Evolutionary conservation across 2,329 filamentous ascomycete species (phyloP), one percentile per base, ranked within the genome.

Genomic region (Phoma sp.): DNA sequence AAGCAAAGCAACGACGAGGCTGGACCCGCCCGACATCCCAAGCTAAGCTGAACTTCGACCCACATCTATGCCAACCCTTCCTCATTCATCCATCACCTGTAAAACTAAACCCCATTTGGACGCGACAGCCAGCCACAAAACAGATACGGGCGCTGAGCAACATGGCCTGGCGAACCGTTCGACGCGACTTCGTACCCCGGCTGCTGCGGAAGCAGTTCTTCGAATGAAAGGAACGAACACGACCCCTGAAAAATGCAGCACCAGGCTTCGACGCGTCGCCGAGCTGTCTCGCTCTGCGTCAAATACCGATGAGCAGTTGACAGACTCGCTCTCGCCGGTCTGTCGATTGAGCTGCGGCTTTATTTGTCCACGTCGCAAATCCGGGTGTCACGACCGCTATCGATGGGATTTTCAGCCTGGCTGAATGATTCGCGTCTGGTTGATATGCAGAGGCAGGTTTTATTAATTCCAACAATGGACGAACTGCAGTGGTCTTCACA

Each of bases 61-160:
- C 32, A 28, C 11, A 2, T 15, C 12, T 15, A 34, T 33, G 40
- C 32, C 42, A 36, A 29, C 30, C 15, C 42, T 46, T 47, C 43
- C 43, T 38, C 32, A 29, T 47, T 18, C 33, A 47, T 20, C 6
- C 42, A 51, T 25, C 29, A 26, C 37, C 28, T 29, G 39, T n/a
- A 46, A 7, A 38, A 29, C 33, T 25, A 18, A 23, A 18, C 21
- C 9, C 6, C 37, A 34, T 43, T 39, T 1, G 36, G 43, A 38
- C 6, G 32, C 15, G 50, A 45, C 51, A 54, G 51, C 51, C 38
- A 54, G 51, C 51, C 51, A 54, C 51, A 30, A 43, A 36, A 23
- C 32, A 4, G 18, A 42, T 30, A 43, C 25, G 47, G 45, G 45
- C 25, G 42, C 34, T 39, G 45, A 32, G 20, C 10, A 9, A 43